These are phyloP conservation scores for Taphrina betulina DNA, from an alignment of 1,139 yeast species.

Conservation along the genomic window DNA sequence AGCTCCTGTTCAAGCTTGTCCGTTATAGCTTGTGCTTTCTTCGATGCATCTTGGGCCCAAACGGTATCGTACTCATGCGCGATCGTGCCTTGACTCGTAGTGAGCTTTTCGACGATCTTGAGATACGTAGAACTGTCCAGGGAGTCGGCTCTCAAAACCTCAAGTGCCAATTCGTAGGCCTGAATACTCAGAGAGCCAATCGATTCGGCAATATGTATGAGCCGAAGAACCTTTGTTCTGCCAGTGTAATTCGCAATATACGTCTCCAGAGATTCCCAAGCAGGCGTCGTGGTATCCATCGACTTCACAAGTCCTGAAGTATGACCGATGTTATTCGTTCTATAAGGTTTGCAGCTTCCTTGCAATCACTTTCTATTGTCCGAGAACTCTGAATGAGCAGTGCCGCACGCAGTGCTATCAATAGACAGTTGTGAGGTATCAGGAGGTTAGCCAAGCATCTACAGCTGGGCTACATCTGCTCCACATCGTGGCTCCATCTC, in stretches of 20 bases:
- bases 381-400: too few species aligned
- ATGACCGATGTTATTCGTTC: too few species aligned
- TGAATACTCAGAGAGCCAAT: constrained; percentile 34
- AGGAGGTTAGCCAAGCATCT: too few species aligned
- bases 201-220: constrained; percentile 37
- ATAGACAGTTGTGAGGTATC: too few species aligned
- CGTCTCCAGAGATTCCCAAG: constrained; percentile 28
- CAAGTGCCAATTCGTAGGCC: constrained; percentile 36
- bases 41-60: constrained; percentile 34
- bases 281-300: too few species aligned
- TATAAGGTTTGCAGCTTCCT: too few species aligned
- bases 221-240: constrained; percentile 36
- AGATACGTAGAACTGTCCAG: constrained; percentile 35
- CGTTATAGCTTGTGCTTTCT: constrained; percentile 24
- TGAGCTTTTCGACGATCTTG: constrained; percentile 29
- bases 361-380: too few species aligned
- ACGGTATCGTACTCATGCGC: constrained; percentile 15
- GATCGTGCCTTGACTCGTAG: constrained; percentile 5
- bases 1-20: constrained; percentile 38
- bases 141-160: constrained; percentile 32
- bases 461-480: too few species aligned
- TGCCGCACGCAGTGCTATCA: too few species aligned
- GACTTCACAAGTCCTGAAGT: too few species aligned
- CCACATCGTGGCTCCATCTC: too few species aligned
- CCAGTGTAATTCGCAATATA: constrained; percentile 31